phyloP scores from a whole-genome alignment of 2,329 filamentous ascomycete species.

The Trichophyton simii region DNA sequence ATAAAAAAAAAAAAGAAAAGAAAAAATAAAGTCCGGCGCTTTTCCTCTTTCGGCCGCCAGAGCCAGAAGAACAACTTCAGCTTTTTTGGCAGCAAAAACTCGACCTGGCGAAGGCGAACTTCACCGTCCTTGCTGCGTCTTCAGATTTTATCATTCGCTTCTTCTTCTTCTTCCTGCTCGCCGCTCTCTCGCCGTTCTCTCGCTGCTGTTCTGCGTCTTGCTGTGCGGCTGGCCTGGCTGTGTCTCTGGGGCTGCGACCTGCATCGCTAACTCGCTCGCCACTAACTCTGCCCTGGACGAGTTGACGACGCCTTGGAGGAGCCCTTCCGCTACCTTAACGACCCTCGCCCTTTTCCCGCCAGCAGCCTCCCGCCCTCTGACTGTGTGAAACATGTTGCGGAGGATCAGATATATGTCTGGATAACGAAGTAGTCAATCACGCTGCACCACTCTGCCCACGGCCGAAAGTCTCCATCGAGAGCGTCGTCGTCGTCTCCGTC shows the following conservation, averaged over 20 bases:
- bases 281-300: no score
- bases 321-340: no score
- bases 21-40: neutral
- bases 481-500: neutral
- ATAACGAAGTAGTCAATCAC: neutral
- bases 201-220: no score
- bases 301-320: no score
- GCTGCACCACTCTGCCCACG: neutral
- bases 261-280: no score
- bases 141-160: no score
- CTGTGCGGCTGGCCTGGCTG: neutral
- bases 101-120: neutral
- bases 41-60: neutral
- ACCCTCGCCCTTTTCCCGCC: no score
- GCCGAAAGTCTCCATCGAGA: neutral
- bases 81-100: no score
- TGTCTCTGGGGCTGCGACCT: neutral
- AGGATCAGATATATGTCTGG: neutral
- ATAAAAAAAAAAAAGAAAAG: neutral
- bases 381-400: constrained; percentile 2
- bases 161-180: neutral
- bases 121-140: neutral
- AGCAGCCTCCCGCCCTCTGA: neutral
- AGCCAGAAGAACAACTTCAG: neutral
- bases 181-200: no score